Percentiles rank a stretch among this genome's conserved stretches.
Conservation (phyloP, 306 rosid genomes). For the Macrotyloma uniflorum region DNA sequence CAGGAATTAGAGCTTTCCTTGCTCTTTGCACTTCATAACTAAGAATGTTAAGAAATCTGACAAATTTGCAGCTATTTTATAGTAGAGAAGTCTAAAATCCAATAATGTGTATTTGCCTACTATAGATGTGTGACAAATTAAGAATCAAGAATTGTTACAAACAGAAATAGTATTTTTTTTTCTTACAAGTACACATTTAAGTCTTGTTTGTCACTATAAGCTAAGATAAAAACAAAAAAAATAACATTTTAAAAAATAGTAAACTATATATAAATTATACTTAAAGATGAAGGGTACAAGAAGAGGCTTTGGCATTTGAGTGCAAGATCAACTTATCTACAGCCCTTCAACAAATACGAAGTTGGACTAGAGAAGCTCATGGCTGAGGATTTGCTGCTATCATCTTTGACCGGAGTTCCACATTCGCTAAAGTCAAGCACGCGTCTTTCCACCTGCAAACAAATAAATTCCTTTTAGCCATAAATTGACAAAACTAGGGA, state of each 20-base stretch:
- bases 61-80: too few relatives aligned
- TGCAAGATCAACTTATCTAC: conserved; percentile 57
- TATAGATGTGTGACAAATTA: conserved; percentile 11
- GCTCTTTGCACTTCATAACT: neutral
- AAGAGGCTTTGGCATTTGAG: conserved; percentile 20
- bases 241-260: neutral
- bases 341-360: conserved; percentile 73
- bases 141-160: conserved; percentile 7
- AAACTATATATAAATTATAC: conserved; percentile 32
- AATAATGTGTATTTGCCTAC: conserved; percentile 5
- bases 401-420: conserved; percentile 75
- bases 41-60: too few relatives aligned
- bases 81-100: neutral
- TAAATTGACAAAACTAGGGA: neutral
- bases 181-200: conserved; percentile 30
- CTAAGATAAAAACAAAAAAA: neutral
- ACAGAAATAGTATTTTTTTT: neutral
- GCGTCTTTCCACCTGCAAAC: conserved; percentile 77
- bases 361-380: conserved; percentile 68
- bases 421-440: conserved; percentile 94
- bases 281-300: conserved; percentile 6
- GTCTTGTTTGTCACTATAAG: conserved; percentile 7
- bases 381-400: conserved; percentile 56
- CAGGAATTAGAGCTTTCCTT: neutral
- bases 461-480: neutral